Evolutionary conservation across 352 stramenopile species (phyloP).

Genomic region (Pythium coloratum): DNA sequence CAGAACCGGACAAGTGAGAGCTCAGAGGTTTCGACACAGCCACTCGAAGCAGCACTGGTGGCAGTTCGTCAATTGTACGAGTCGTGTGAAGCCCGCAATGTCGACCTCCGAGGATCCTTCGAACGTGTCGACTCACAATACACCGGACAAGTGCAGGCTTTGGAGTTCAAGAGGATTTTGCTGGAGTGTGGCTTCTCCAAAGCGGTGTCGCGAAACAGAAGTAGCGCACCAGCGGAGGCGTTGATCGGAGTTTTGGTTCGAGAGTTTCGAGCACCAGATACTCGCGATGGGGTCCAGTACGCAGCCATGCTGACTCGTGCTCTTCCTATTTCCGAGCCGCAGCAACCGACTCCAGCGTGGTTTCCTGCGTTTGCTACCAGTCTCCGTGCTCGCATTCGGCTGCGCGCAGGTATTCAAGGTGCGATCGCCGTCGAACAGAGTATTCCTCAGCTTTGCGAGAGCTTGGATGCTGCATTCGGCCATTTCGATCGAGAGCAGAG

Average conservation of each 20-base stretch:
- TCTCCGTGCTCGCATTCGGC: slow-evolving; percentile 44
- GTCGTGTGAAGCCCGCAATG: slow-evolving; percentile 37
- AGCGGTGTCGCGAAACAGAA: slow-evolving; percentile 14
- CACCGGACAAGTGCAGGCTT: slow-evolving; percentile 38
- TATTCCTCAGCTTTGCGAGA: slow-evolving; percentile 6
- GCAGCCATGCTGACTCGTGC: slow-evolving; percentile 4
- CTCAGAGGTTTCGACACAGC: background rate
- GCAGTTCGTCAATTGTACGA: slow-evolving; percentile 30
- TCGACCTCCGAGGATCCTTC: slow-evolving; percentile 54
- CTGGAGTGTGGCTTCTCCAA: slow-evolving; percentile 39
- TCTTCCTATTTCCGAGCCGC: background rate
- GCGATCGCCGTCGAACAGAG: slow-evolving; percentile 14
- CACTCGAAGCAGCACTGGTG: slow-evolving; percentile 7
- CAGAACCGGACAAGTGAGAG: background rate
- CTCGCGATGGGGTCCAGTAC: slow-evolving; percentile 43
- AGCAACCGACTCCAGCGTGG: slow-evolving; percentile 19
- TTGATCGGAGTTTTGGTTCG: slow-evolving; percentile 56
- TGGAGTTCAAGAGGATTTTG: slow-evolving; percentile 58
- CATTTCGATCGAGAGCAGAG: slow-evolving; percentile 66
- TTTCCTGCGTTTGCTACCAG: slow-evolving; percentile 34
- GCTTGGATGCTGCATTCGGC: slow-evolving; percentile 50
- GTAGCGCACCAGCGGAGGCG: slow-evolving; percentile 25
- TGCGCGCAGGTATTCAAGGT: slow-evolving; percentile 17
- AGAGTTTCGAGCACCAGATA: slow-evolving; percentile 38
- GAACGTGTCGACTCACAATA: slow-evolving; percentile 50